phyloP scores from a whole-genome alignment of 2,329 filamentous ascomycete genomes.

The Grosmannia clavigera region DNA sequence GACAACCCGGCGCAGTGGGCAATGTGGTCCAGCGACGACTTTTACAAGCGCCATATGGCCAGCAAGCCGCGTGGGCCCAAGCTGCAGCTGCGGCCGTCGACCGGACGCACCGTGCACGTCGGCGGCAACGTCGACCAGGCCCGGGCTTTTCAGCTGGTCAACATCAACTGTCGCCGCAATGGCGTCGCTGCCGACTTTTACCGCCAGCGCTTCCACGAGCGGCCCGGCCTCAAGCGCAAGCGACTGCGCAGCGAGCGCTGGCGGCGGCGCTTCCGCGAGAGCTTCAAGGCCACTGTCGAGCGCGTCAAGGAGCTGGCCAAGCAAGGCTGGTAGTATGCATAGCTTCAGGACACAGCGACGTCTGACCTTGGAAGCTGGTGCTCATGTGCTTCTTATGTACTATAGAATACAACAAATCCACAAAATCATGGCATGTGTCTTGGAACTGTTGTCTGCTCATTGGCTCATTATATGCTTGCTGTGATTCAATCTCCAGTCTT shows the following conservation, averaged over 20 bases:
- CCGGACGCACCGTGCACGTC: constrained; percentile 32
- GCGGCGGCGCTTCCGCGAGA: constrained; percentile 53
- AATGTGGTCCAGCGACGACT: constrained; percentile 12
- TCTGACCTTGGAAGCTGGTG: neutral
- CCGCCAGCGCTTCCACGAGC: constrained; percentile 60
- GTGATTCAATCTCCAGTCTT: neutral
- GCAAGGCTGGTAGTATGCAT: constrained; percentile 57
- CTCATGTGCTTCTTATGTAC: neutral
- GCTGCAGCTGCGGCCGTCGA: constrained; percentile 27
- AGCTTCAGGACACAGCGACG: neutral
- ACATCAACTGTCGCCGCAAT: constrained; percentile 35
- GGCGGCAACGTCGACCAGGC: constrained; percentile 29
- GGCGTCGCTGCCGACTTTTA: constrained; percentile 41
- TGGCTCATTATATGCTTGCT: neutral
- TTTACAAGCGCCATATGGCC: constrained; percentile 10
- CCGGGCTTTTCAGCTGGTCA: constrained; percentile 30
- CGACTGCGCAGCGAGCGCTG: constrained; percentile 57
- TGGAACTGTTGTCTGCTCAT: neutral
- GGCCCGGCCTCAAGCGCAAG: constrained; percentile 66
- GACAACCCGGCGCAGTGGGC: constrained; percentile 11
- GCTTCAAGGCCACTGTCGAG: constrained; percentile 51
- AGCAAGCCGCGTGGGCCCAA: constrained; percentile 9
- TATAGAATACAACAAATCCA: neutral
- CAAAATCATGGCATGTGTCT: neutral
- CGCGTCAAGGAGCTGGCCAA: constrained; percentile 58